Conservation (phyloP, 805 yeast species). For the Candida rishiriensis region DNA sequence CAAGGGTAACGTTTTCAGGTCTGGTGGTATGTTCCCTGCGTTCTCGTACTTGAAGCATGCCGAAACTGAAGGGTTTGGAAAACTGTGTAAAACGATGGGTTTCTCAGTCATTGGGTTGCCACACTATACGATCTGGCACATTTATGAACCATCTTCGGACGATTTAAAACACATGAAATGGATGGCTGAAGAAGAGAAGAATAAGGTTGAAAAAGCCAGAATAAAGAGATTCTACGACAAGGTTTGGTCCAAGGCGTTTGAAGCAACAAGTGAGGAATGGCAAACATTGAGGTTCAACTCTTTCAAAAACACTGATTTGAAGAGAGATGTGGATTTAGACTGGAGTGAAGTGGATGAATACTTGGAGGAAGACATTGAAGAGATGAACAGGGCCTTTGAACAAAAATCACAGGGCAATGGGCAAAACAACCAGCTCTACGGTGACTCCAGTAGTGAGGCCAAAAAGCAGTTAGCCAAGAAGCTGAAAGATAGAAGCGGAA, state of each 20-base stretch:
- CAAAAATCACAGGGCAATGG: no score
- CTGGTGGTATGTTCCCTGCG: slow-evolving; percentile 92
- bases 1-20: slow-evolving; percentile 77
- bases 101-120: slow-evolving; percentile 83
- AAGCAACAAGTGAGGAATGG: slow-evolving; percentile 76
- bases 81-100: slow-evolving; percentile 78
- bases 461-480: slow-evolving; percentile 10
- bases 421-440: neutral
- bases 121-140: slow-evolving; percentile 91
- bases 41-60: slow-evolving; percentile 92
- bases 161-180: slow-evolving; percentile 81
- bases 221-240: slow-evolving; percentile 63
- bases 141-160: slow-evolving; percentile 88
- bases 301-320: slow-evolving; percentile 71
- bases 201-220: slow-evolving; percentile 59
- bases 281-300: slow-evolving; percentile 59
- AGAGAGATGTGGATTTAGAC: slow-evolving; percentile 49
- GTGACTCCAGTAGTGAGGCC: slow-evolving; percentile 7
- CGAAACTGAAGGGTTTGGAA: slow-evolving; percentile 94
- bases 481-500: slow-evolving; percentile 4
- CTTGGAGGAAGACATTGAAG: slow-evolving; percentile 7
- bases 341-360: slow-evolving; percentile 64
- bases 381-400: no score
- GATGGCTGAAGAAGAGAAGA: slow-evolving; percentile 75
- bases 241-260: slow-evolving; percentile 78